Percentiles rank a stretch among this genome's conserved stretches.
phyloP scores from a whole-genome alignment of 805 yeast genomes.

The Helenozyma baotianmanensis region DNA sequence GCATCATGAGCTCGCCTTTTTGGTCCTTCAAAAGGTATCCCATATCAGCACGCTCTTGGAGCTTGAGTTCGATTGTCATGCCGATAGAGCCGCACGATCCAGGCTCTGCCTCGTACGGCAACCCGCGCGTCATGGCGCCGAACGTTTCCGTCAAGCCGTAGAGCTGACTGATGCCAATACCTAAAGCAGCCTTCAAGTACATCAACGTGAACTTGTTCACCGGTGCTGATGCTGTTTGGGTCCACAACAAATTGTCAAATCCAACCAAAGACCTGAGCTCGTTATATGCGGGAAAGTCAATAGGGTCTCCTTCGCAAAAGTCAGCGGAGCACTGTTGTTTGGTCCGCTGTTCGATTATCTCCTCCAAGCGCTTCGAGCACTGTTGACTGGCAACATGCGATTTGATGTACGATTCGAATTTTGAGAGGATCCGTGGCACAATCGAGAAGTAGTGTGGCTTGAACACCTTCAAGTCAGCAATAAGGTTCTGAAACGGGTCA shows the following conservation, averaged over 20 bases:
- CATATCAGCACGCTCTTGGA: conserved; percentile 61
- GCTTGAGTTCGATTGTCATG: conserved; percentile 46
- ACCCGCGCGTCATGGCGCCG: conserved; percentile 45
- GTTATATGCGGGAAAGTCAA: conserved; percentile 13
- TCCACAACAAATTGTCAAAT: conserved; percentile 15
- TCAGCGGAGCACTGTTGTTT: conserved; percentile 29
- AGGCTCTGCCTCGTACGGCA: conserved; percentile 38
- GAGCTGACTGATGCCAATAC: conserved; percentile 57
- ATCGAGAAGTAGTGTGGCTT: conserved; percentile 50
- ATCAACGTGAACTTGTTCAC: conserved; percentile 13
- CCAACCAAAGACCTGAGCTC: conserved; percentile 12
- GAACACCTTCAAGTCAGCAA: conserved; percentile 54
- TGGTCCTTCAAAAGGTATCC: conserved; percentile 26
- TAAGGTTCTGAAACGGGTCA: conserved; percentile 19
- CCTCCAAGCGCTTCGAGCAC: conserved; percentile 19
- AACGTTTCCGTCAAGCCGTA: conserved; percentile 67
- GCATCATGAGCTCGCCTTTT: conserved; percentile 45
- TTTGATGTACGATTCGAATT: conserved; percentile 40
- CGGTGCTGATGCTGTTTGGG: conserved; percentile 22
- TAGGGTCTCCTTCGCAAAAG: conserved; percentile 19
- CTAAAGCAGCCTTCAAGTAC: conserved; percentile 43
- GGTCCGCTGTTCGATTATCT: conserved; percentile 23
- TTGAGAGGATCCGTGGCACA: conserved; percentile 63
- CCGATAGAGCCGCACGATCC: conserved; percentile 60
- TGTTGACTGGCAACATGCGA: conserved; percentile 26